Percentiles rank a stretch among this genome's conserved stretches.
These are phyloP conservation scores for Cystoisospora suis DNA, from an alignment of 169 alveolate species.

Conservation along the genomic window DNA sequence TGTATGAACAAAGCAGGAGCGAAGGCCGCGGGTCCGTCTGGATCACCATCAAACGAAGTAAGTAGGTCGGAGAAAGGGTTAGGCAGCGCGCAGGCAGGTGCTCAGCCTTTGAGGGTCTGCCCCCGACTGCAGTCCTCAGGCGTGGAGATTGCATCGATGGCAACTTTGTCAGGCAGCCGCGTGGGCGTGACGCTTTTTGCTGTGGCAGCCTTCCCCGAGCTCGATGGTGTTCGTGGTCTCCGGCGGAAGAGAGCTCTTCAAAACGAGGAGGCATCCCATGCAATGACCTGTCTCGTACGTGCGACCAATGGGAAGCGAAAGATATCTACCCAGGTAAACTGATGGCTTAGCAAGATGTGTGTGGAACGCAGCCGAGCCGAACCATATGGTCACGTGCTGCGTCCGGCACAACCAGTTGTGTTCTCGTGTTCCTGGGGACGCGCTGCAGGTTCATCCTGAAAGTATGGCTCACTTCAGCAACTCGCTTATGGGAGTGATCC, in stretches of 20 bases:
- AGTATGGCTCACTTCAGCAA: neutral
- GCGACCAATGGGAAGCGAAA: slow-evolving; percentile 24
- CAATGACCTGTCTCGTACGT: neutral
- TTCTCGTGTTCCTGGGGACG: neutral
- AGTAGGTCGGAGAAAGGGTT: neutral
- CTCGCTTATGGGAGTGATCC: slow-evolving; percentile 17
- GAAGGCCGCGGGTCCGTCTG: slow-evolving; percentile 6
- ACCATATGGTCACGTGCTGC: neutral
- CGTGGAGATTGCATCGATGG: neutral
- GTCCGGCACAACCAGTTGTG: neutral
- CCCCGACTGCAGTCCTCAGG: neutral
- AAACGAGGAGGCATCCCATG: neutral
- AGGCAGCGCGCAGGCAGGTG: neutral
- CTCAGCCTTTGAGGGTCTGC: neutral
- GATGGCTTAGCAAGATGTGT: neutral
- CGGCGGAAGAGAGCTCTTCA: slow-evolving; percentile 7
- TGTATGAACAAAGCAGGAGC: slow-evolving; percentile 10
- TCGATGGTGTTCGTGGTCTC: neutral
- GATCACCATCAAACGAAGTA: slow-evolving; percentile 14
- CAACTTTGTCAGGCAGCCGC: neutral
- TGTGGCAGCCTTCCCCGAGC: slow-evolving; percentile 6
- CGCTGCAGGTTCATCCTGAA: neutral
- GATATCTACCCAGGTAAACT: slow-evolving; percentile 11
- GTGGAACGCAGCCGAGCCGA: no score
- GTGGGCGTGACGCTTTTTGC: neutral